phyloP scores from a whole-genome alignment of 768 basidiomycete species.

The Kwoniella bestiolae region DNA sequence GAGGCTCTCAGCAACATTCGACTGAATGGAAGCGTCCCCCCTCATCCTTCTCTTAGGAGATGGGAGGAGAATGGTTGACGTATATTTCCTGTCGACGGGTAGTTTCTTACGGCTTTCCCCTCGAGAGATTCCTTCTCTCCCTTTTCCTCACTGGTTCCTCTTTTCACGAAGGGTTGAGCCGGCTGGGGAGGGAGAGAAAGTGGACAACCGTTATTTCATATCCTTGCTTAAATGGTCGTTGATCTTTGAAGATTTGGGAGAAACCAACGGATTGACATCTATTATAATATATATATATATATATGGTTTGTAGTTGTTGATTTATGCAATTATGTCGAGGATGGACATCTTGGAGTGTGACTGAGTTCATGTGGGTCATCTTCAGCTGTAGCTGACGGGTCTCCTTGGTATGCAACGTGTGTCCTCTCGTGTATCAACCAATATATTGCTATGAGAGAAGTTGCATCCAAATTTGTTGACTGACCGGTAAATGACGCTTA shows the following conservation, averaged over 20 bases:
- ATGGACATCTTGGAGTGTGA: neutral
- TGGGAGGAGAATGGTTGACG: conserved; percentile 47
- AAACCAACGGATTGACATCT: conserved; percentile 56
- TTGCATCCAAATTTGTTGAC: neutral
- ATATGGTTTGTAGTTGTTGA: neutral
- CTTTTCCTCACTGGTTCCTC: conserved; percentile 5
- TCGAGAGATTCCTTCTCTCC: conserved; percentile 31
- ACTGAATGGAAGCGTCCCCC: conserved; percentile 54
- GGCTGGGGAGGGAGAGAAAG: neutral
- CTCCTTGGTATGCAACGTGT: too few species aligned
- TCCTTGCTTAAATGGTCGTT: conserved; percentile 52
- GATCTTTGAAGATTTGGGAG: conserved; percentile 53
- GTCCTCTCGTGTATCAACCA: too few species aligned
- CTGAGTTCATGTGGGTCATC: too few species aligned
- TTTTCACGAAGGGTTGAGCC: conserved; percentile 18
- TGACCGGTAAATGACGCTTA: neutral
- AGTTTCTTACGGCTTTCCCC: conserved; percentile 47
- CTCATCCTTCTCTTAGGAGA: neutral
- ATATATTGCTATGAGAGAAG: too few species aligned
- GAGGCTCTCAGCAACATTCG: conserved; percentile 37
- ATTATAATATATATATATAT: neutral
- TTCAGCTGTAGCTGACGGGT: too few species aligned
- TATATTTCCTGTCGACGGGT: conserved; percentile 57
- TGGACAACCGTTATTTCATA: conserved; percentile 55
- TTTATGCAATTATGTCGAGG: neutral